Base-by-base conservation (phyloP, 208 protist genomes). In the Endotrypanum monterogeii region DNA sequence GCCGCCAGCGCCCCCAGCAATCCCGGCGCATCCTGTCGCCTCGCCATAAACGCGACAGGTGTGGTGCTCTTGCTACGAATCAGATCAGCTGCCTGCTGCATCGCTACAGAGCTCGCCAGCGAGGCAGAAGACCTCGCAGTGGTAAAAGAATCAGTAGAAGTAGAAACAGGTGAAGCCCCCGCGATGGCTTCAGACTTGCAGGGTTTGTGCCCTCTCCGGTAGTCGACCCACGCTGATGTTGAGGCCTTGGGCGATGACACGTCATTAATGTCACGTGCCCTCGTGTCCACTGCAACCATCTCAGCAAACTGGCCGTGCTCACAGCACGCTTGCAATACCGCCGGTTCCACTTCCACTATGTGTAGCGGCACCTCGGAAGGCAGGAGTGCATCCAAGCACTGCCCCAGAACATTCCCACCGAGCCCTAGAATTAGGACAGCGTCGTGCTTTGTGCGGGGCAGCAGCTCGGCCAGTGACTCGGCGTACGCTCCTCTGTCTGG, bases 381-480 rank as follows among this genome's bases (percentile, higher is more conserved):
- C 44, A 94, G 78, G 5, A 87, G 52, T 1, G 67, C 51, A 65
- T 96, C 87, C 3, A 96, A 78, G 50, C 85, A 96, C 57, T 76
- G 79, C n/a, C 89, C 91, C 74, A 96, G 71, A 20, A 91, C 91
- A 70, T 96, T 96, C 20, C 89, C 91, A 16, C 91, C 91, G 1
- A 96, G 82, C 0, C 91, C 91, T 18, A 96, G 75, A 39, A 96
- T 67, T 28, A 96, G 79, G n/a, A 96, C 83, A 0, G 80, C 79
- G 35, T 84, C 80, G 14, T 78, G 66, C 0, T 62, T 67, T 2
- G 65, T 46, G 51, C 39, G 32, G 1, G 85, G 85, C n/a, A 89
- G 28, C 1, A 83, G 32, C 28, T 39, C 39, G 8, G 51, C 11
- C 18, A 74, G 23, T 5, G 28, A 48, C 37, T 16, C 25, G 16